Evolutionary conservation across 257 asterid genomes (phyloP).

Genomic region (Rauvolfia tetraphylla): DNA sequence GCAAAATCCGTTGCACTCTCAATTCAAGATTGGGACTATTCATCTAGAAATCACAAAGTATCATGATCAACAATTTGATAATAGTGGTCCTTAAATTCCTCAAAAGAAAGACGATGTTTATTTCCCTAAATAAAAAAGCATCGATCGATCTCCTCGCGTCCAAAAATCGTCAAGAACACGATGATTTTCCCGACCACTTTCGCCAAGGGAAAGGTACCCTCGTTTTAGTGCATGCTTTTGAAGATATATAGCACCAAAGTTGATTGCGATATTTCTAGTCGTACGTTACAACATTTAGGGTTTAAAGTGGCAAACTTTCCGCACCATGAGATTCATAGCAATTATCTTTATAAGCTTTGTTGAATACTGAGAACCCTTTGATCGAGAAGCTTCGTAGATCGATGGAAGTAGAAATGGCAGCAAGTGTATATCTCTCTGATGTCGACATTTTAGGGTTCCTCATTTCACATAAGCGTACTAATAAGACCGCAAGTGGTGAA

Average conservation of each 20-base stretch:
- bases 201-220: conserved; percentile 3
- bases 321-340: neutral
- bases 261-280: conserved; percentile 5
- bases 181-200: conserved; percentile 13
- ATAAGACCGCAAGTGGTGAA: neutral
- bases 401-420: neutral
- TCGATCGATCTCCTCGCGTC: conserved; percentile 16
- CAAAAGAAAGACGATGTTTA: conserved; percentile 17
- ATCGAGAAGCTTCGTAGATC: neutral
- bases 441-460: neutral
- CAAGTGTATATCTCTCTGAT: neutral
- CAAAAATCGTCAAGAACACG: conserved; percentile 24
- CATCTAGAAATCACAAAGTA: conserved; percentile 33
- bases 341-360: neutral
- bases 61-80: conserved; percentile 31
- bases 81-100: conserved; percentile 53
- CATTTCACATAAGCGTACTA: neutral
- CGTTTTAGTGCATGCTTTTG: conserved; percentile 12
- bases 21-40: conserved; percentile 43
- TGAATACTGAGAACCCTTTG: neutral
- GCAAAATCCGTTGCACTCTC: conserved; percentile 30
- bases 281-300: neutral
- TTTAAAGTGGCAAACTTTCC: neutral
- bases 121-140: conserved; percentile 14
- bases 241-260: neutral